These are phyloP conservation scores for Thielaviopsis populi DNA, from an alignment of 2,329 filamentous ascomycete genomes.

Conservation along the genomic window DNA sequence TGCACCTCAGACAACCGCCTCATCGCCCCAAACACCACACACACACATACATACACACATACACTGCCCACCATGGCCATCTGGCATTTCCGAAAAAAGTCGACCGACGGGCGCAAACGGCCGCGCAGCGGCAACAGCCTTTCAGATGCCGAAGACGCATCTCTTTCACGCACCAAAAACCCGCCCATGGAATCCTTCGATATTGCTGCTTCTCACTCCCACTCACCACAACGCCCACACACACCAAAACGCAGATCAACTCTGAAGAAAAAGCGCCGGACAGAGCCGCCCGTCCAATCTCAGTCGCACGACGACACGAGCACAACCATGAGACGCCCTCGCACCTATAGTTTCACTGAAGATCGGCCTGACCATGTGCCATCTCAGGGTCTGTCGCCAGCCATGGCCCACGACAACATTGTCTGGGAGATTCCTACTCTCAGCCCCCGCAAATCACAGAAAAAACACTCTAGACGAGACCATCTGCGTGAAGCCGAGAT, in stretches of 20 bases:
- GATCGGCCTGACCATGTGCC: constrained; percentile 41
- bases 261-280: constrained; percentile 31
- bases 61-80: constrained; percentile 16
- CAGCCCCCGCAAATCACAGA: constrained; percentile 12
- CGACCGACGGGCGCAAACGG: constrained; percentile 39
- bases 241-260: constrained; percentile 19
- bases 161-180: constrained; percentile 23
- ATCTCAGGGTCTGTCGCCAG: constrained; percentile 22
- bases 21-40: no score
- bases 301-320: background rate
- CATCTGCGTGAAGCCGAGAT: constrained; percentile 75
- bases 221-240: constrained; percentile 18
- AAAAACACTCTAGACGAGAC: constrained; percentile 28
- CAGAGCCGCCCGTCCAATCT: constrained; percentile 32
- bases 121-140: constrained; percentile 38
- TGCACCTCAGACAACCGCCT: no score
- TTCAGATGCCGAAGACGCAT: constrained; percentile 34
- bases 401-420: constrained; percentile 1
- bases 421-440: constrained; percentile 15
- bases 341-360: constrained; percentile 48
- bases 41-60: background rate
- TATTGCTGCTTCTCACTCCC: constrained; percentile 18
- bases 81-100: constrained; percentile 19
- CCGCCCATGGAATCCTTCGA: constrained; percentile 24
- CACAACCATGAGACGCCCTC: constrained; percentile 20